phyloP scores from a whole-genome alignment of 306 rosid species.

The Hylodesmum podocarpum region DNA sequence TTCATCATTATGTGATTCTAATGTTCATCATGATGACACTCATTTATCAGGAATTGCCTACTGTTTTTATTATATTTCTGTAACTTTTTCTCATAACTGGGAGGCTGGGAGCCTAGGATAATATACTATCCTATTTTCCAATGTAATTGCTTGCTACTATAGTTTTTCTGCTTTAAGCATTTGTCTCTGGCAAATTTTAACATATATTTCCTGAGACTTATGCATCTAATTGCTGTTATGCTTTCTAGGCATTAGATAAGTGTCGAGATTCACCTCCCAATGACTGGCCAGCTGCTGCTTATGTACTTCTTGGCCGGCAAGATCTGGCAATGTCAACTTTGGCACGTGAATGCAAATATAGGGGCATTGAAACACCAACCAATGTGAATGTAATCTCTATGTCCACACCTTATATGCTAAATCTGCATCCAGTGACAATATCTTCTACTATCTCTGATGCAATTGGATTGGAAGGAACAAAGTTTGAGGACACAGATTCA shows the following conservation, averaged over 20 bases:
- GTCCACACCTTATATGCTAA: conserved; percentile 97
- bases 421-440: conserved; percentile 89
- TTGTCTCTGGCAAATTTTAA: background rate
- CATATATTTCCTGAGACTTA: conserved; percentile 16
- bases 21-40: conserved; percentile 1
- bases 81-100: background rate
- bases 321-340: conserved; percentile 93
- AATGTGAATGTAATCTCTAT: conserved; percentile 87
- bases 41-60: conserved; percentile 20
- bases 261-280: conserved; percentile 96
- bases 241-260: conserved; percentile 83
- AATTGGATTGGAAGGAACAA: conserved; percentile 72
- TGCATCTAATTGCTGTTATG: conserved; percentile 30
- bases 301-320: conserved; percentile 94
- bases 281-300: conserved; percentile 98
- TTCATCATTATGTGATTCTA: conserved; percentile 10
- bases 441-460: conserved; percentile 93
- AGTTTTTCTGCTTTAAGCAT: background rate
- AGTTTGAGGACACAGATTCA: conserved; percentile 93
- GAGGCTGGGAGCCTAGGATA: too few relatives aligned
- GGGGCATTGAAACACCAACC: conserved; percentile 77
- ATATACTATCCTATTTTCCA: background rate
- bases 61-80: background rate
- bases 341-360: conserved; percentile 66
- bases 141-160: background rate